Evolutionary conservation across 108 stramenopile genomes (phyloP), one percentile per base, ranked within the genome.

Genomic region (Schizochytrium sp.): DNA sequence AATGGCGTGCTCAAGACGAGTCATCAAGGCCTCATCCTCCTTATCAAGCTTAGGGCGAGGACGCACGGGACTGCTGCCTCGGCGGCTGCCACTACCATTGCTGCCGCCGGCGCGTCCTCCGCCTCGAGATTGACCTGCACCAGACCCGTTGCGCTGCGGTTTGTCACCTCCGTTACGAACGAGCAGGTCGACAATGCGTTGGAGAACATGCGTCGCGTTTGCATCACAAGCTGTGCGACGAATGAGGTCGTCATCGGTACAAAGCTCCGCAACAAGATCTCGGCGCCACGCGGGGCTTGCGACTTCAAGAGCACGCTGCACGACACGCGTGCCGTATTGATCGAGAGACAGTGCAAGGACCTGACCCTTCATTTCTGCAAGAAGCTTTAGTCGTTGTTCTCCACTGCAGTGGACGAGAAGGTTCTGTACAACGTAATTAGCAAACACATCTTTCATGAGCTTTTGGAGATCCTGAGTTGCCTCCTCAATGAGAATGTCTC

Each of bases 281-380:
- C 15, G 8, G 76, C 76, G 76, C 76, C 53, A 55, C 45, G 5
- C 12, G 45, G 76, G 50, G 55, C 50, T 10, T n/a, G 76, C 76
- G 53, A 83, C 76, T 40, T 83, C 76, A 53, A 83, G 47, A 13
- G 76, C 76, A 38, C 53, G 47, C 76, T 83, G 76, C 47, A 83
- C 76, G 1, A 83, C 76, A 10, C 76, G 47, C 0, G 50, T 55
- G 5, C 76, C 76, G 76, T 83, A 55, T 38, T 49, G 50, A 10
- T 83, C 50, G 50, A 49, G 47, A 12, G 76, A 56, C 15, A 83
- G 76, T 5, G 49, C 50, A 1, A 83, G 15, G 2, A 83, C 76
- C 3, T 10, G n/a, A 3, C 76, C 76, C 53, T 83, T 7, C 76
- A 83, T 83, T n/a, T n/a, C 15, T 38, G 49, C 28, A 53, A 83